These are phyloP conservation scores for Mallotus japonicus DNA, from an alignment of 441 rosid genomes.

Conservation along the genomic window DNA sequence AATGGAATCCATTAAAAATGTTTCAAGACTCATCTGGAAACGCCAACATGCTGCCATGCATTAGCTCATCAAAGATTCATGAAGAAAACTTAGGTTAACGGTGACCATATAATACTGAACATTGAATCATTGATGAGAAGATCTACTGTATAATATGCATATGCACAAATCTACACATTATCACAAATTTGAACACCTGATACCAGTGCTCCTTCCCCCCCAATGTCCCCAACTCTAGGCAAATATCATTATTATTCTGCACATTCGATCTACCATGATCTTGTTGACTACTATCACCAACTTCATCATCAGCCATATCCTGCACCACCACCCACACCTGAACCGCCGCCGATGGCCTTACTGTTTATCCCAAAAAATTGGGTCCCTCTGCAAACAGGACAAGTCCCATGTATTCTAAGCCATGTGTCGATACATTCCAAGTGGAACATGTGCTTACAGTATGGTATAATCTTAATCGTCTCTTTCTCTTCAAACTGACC, in stretches of 20 bases:
- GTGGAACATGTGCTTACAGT: constrained; percentile 74
- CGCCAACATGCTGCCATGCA: no score
- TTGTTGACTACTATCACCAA: not conserved
- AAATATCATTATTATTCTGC: constrained; percentile 20
- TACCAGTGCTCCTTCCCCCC: constrained; percentile 21
- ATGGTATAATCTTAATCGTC: constrained; percentile 63
- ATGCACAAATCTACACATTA: constrained; percentile 10
- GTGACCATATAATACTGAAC: no score
- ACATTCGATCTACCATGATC: constrained; percentile 21
- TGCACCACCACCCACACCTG: not conserved
- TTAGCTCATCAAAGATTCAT: no score
- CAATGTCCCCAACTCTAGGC: constrained; percentile 15
- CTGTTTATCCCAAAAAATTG: constrained; percentile 28
- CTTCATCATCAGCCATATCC: not conserved
- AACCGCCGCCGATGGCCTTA: not conserved
- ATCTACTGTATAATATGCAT: no score
- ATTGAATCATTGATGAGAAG: no score
- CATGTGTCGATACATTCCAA: constrained; percentile 80
- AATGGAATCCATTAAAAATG: no score
- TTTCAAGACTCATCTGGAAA: no score
- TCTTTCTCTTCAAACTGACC: constrained; percentile 77
- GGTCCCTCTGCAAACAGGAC: constrained; percentile 74
- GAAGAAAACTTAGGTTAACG: no score
- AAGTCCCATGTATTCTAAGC: constrained; percentile 72
- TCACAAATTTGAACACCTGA: constrained; percentile 29